Percentiles rank a stretch among this genome's conserved stretches.
These are phyloP conservation scores for Phoma sp. DNA, from an alignment of 2,329 filamentous ascomycete genomes.

Conservation along the genomic window DNA sequence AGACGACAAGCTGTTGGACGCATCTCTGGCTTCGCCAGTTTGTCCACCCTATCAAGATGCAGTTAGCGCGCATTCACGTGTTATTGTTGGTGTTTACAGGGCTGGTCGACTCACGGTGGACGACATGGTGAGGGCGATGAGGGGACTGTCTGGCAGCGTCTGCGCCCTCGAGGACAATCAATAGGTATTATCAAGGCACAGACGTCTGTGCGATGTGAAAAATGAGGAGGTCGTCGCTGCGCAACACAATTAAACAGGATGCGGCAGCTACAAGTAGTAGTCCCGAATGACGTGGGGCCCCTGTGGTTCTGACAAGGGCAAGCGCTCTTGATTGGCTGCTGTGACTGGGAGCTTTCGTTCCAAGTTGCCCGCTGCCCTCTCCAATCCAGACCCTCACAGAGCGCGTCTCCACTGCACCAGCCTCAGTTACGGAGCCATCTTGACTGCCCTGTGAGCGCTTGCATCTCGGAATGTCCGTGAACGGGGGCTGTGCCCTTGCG, in stretches of 20 bases:
- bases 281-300: constrained; percentile 26
- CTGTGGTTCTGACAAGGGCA: constrained; percentile 16
- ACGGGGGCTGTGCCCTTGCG: constrained; percentile 8
- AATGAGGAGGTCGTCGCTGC: constrained; percentile 17
- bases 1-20: constrained; percentile 56
- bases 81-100: neutral
- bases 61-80: neutral
- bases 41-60: constrained; percentile 27
- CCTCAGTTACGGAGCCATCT: constrained; percentile 18
- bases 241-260: constrained; percentile 28
- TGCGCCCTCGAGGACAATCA: constrained; percentile 12
- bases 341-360: constrained; percentile 7
- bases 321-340: constrained; percentile 12
- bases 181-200: constrained; percentile 8
- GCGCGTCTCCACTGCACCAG: constrained; percentile 17
- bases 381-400: constrained; percentile 22
- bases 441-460: constrained; percentile 8
- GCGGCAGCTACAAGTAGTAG: constrained; percentile 25
- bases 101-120: constrained; percentile 22
- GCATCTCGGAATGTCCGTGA: constrained; percentile 19
- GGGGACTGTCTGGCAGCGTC: constrained; percentile 14
- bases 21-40: constrained; percentile 27
- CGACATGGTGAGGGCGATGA: constrained; percentile 28
- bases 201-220: constrained; percentile 10
- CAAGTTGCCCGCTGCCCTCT: neutral